phyloP scores from a whole-genome alignment of 2,329 filamentous ascomycete species.

The Aureobasidium sp. region DNA sequence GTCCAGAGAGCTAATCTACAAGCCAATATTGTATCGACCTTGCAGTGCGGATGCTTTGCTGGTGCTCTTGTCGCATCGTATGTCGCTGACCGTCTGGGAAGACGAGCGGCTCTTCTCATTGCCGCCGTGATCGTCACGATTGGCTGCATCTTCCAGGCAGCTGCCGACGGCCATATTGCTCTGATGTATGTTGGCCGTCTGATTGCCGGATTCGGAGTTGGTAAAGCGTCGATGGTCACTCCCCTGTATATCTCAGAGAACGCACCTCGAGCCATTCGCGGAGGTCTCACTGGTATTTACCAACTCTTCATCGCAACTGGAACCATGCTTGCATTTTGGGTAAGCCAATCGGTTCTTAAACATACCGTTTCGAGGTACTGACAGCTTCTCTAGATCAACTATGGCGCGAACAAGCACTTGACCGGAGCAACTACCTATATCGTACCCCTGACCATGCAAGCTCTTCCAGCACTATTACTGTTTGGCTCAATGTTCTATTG shows the following conservation, averaged over 20 bases:
- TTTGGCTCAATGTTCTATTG: constrained; percentile 68
- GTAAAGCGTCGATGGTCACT: constrained; percentile 40
- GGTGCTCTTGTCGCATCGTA: constrained; percentile 49
- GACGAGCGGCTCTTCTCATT: constrained; percentile 21
- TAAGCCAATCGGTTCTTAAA: constrained; percentile 25
- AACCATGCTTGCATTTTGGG: constrained; percentile 58
- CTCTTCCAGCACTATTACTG: constrained; percentile 67
- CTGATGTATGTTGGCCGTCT: constrained; percentile 74
- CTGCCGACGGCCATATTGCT: constrained; percentile 65
- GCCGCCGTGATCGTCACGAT: constrained; percentile 37
- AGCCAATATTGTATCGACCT: constrained; percentile 76
- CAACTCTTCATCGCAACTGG: constrained; percentile 64
- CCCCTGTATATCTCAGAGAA: constrained; percentile 68
- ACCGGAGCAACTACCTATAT: constrained; percentile 60
- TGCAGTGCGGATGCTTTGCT: constrained; percentile 74
- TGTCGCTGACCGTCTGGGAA: constrained; percentile 22
- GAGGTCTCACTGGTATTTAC: constrained; percentile 66
- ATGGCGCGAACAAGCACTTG: constrained; percentile 43
- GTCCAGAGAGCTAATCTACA: constrained; percentile 59
- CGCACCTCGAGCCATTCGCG: constrained; percentile 64
- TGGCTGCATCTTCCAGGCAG: constrained; percentile 68
- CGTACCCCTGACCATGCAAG: constrained; percentile 71
- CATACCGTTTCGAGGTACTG: background rate
- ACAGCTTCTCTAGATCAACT: background rate
- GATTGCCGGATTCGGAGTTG: constrained; percentile 52